A percentile compares a stretch with the other conserved stretches of the same genome.
Conservation (phyloP, 169 alveolate species). For the Cryptosporidium ryanae region DNA sequence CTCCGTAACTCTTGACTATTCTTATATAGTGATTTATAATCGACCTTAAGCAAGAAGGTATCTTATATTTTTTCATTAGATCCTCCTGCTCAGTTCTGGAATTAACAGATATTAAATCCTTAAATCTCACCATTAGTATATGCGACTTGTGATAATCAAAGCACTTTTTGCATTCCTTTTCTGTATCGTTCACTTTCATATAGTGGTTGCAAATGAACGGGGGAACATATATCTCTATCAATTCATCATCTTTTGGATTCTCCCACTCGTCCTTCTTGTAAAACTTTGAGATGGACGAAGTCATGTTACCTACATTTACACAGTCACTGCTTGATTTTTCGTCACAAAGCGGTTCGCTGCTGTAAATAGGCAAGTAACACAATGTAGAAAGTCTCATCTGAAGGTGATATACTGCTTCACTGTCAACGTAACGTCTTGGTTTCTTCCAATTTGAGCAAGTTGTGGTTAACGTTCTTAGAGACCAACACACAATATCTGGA, state of each 20-base stretch:
- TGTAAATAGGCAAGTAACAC: conserved; percentile 54
- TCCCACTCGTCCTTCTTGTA: conserved; percentile 58
- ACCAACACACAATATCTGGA: conserved; percentile 75
- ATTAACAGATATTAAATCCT: conserved; percentile 20
- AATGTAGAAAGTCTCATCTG: conserved; percentile 65
- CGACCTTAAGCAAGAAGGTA: conserved; percentile 52
- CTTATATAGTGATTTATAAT: conserved; percentile 46
- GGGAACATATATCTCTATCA: conserved; percentile 57
- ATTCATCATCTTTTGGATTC: conserved; percentile 42
- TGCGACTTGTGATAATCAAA: conserved; percentile 72
- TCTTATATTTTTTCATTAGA: conserved; percentile 31
- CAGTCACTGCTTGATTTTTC: background rate
- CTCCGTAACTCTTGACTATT: conserved; percentile 29
- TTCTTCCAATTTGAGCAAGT: conserved; percentile 74
- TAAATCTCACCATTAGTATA: conserved; percentile 31
- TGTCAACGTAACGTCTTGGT: conserved; percentile 55
- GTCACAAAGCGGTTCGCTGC: background rate
- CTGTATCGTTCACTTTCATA: conserved; percentile 5
- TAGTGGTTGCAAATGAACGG: conserved; percentile 64
- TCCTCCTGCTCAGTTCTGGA: conserved; percentile 39
- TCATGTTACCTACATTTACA: background rate
- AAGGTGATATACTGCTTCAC: conserved; percentile 67
- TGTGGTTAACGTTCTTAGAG: conserved; percentile 57
- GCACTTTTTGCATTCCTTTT: conserved; percentile 44
- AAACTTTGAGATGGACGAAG: conserved; percentile 10